These are phyloP conservation scores for Blepharisma stoltei DNA, from an alignment of 73 alveolate genomes.

Conservation along the genomic window DNA sequence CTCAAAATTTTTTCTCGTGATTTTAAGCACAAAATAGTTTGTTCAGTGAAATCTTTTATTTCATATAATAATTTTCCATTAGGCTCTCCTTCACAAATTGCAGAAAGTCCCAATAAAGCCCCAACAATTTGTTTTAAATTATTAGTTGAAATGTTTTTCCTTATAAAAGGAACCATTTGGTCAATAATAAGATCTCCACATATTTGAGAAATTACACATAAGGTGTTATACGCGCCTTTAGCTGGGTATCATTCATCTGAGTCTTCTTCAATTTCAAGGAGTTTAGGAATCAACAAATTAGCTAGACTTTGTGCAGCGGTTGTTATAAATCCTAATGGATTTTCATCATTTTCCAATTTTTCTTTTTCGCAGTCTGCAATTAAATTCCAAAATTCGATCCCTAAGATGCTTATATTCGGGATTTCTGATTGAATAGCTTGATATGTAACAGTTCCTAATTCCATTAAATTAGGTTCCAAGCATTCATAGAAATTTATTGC, in stretches of 20 bases:
- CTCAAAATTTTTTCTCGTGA: background rate
- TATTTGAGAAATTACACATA: background rate
- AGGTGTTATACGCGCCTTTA: background rate
- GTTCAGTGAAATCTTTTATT: background rate
- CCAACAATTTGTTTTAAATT: background rate
- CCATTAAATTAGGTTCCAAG: conserved; percentile 34
- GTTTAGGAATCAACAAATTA: conserved; percentile 31
- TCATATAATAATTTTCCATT: background rate
- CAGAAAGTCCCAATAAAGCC: background rate
- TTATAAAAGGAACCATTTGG: background rate
- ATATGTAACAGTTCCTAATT: conserved; percentile 37
- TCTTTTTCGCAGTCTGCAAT: conserved; percentile 53
- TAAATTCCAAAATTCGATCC: conserved; percentile 61
- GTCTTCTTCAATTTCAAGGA: conserved; percentile 36
- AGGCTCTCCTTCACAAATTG: background rate
- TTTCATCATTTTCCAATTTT: conserved; percentile 31
- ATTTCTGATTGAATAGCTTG: conserved; percentile 29
- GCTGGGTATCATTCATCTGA: conserved; percentile 1
- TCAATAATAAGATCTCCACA: background rate
- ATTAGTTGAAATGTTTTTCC: background rate
- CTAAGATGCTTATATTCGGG: conserved; percentile 48
- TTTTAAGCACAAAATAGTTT: background rate
- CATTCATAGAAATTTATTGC: conserved; percentile 44
- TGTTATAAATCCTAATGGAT: conserved; percentile 26
- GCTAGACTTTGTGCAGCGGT: conserved; percentile 29